Conservation (phyloP, 2,329 filamentous ascomycete genomes). For the Botrytis cinerea region DNA sequence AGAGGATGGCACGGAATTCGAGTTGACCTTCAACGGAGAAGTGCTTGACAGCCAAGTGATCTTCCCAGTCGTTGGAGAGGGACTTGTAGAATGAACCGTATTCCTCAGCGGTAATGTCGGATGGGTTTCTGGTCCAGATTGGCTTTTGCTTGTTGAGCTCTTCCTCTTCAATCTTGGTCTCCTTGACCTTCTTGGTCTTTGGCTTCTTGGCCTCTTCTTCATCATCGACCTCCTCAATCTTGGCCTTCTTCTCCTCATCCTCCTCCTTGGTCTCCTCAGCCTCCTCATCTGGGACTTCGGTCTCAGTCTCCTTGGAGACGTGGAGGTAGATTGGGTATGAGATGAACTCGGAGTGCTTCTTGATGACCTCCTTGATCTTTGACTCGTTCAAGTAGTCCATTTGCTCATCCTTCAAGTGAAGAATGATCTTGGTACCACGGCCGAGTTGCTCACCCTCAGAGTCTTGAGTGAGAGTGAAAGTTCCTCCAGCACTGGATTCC, state of each 20-base stretch:
- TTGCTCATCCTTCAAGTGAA: constrained; percentile 99
- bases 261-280: constrained; percentile 26
- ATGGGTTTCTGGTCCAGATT: constrained; percentile 98
- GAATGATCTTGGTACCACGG: constrained; percentile 96
- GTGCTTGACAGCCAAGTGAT: constrained; percentile 99
- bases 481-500: constrained; percentile 96
- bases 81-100: constrained; percentile 99
- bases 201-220: constrained; percentile 27
- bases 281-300: constrained; percentile 66
- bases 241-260: constrained; percentile 48
- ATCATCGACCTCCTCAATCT: constrained; percentile 30
- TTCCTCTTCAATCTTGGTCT: constrained; percentile 97
- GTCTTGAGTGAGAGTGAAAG: constrained; percentile 90
- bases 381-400: constrained; percentile 96
- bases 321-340: constrained; percentile 99
- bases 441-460: constrained; percentile 88
- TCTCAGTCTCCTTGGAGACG: constrained; percentile 99
- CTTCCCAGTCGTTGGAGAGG: constrained; percentile 99
- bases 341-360: constrained; percentile 99
- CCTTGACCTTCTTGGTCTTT: constrained; percentile 98
- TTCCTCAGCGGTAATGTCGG: constrained; percentile 94
- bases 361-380: constrained; percentile 99
- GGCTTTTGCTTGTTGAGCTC: constrained; percentile 99
- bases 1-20: constrained; percentile 99
- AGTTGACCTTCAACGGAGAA: constrained; percentile 99